Base-by-base conservation (phyloP, 2,329 filamentous ascomycete genomes). In the Botryosphaeria dothidea region DNA sequence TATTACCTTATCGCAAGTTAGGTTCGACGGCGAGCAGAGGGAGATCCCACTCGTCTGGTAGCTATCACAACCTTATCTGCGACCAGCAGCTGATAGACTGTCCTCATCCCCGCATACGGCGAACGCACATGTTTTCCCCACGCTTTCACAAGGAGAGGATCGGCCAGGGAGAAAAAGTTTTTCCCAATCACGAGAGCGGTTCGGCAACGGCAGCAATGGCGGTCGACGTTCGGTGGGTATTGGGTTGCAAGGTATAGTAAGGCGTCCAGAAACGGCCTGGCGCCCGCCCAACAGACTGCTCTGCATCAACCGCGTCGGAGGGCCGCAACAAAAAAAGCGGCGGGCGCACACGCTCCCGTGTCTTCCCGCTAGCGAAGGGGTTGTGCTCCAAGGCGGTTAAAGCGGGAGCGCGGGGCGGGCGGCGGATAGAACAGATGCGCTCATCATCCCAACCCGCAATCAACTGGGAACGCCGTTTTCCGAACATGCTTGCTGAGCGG, bases 331-430 rank as follows among this genome's bases (percentile, higher is more conserved):
- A 52, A 27, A 13, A 52, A 41, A 38, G 38, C 54, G 36, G 54
- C 36, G 29, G 54, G 54, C 56, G 56, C 56, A 31, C 56, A 60
- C 41, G 25, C 56, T 60, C 56, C 56, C 56, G 56, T 34, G 56
- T 45, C 56, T 46, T 34, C 15, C 56, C 56, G 41, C 41, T 45
- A 60, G 27, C 43, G 38, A 46, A 43, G 31, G 48, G 29, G 29
- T 52, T 31, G 29, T 27, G 49, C 17, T 52, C 29, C 27, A 23
- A 19, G 56, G 41, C 56, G 56, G 56, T 41, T 60, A 60, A 60
- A 60, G 56, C 41, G 56, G 56, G 36, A 29, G 27, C 15, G 31
- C 51, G n/a, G 34, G 52, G 34, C 3, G 54, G 21, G 36, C 13
- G 25, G 31, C 49, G 31, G n/a, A n/a, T 19, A 4, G 38, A 41